Evolutionary conservation across 768 basidiomycete genomes (phyloP).

Genomic region (Kwoniella mangroviensis): DNA sequence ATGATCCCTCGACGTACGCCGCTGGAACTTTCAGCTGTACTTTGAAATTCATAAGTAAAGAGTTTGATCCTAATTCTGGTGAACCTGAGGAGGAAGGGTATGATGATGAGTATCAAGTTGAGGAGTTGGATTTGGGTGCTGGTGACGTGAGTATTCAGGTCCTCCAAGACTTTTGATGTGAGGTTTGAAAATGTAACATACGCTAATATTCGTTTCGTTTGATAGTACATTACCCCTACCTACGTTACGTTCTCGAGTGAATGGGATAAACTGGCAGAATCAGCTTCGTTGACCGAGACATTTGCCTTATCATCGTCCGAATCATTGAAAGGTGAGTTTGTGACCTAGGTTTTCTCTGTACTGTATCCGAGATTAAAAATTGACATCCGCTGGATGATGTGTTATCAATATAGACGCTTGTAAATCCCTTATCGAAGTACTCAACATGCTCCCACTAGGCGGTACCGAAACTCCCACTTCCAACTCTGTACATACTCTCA

Average conservation of each 20-base stretch:
- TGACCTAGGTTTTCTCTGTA: too few relatives aligned
- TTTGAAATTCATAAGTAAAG: conserved; percentile 95
- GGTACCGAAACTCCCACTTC: conserved; percentile 83
- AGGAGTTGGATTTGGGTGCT: conserved; percentile 91
- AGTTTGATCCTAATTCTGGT: conserved; percentile 92
- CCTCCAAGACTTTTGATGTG: not conserved
- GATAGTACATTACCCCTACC: conserved; percentile 83
- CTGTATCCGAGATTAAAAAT: too few relatives aligned
- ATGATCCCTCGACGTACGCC: conserved; percentile 74
- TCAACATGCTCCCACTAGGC: conserved; percentile 95
- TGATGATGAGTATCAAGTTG: conserved; percentile 96
- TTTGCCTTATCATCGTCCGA: conserved; percentile 91
- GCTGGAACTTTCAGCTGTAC: conserved; percentile 85
- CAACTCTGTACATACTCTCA: conserved; percentile 88
- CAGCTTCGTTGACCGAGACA: conserved; percentile 83
- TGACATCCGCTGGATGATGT: not conserved
- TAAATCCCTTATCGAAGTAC: conserved; percentile 91
- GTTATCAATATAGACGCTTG: conserved; percentile 79
- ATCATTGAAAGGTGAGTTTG: conserved; percentile 80
- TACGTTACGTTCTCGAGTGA: conserved; percentile 90
- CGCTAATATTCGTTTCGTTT: too few relatives aligned
- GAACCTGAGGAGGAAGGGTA: conserved; percentile 98
- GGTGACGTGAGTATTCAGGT: conserved; percentile 64
- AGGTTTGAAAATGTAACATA: too few relatives aligned
- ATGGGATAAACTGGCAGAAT: conserved; percentile 87